phyloP scores from a whole-genome alignment of 768 basidiomycete species.

The Rubroboletus pulcherrimus region DNA sequence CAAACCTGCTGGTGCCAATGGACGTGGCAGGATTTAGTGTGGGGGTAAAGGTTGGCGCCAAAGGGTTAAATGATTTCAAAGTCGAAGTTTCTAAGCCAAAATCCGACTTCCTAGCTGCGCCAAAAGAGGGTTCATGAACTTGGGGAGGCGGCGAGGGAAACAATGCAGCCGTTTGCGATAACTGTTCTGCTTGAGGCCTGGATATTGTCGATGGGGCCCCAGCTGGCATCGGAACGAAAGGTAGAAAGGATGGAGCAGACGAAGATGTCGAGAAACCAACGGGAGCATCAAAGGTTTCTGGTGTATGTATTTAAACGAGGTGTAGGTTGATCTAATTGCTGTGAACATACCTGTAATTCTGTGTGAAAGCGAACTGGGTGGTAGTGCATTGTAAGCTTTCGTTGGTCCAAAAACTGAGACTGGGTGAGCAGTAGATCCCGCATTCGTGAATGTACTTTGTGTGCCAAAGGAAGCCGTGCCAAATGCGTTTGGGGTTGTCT shows the following conservation, averaged over 20 bases:
- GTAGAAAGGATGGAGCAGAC: not conserved
- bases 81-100: not conserved
- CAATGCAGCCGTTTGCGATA: not conserved
- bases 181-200: not conserved
- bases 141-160: constrained; percentile 1
- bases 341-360: constrained; percentile 14
- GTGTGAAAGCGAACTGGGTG: not conserved
- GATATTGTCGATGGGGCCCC: not conserved
- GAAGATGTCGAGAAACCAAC: not conserved
- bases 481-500: constrained; percentile 34
- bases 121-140: not conserved
- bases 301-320: not conserved
- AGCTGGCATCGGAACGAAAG: not conserved
- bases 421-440: not conserved
- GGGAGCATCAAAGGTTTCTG: not conserved
- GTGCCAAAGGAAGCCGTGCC: constrained; percentile 22
- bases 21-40: not conserved
- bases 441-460: constrained; percentile 3
- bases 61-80: constrained; percentile 16
- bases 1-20: not conserved
- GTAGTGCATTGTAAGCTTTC: not conserved
- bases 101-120: not conserved
- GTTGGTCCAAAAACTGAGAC: constrained; percentile 7
- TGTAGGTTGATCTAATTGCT: not conserved
- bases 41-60: constrained; percentile 17